Conservation (phyloP, 2,329 filamentous ascomycete species). For the Mycosphaerella arachidis region DNA sequence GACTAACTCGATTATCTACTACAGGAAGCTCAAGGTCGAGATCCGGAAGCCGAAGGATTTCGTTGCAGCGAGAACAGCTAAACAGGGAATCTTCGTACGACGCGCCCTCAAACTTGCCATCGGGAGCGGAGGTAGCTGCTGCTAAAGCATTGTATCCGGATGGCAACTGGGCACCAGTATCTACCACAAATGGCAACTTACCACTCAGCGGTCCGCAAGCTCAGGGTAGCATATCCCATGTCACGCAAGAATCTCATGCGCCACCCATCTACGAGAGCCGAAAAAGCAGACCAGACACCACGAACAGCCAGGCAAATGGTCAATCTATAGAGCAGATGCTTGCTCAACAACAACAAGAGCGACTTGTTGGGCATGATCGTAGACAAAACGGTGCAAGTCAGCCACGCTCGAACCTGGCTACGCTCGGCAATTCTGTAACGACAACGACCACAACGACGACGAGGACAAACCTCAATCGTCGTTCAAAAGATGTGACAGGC, state of each 20-base stretch:
- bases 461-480: neutral
- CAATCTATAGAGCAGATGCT: neutral
- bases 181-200: neutral
- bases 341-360: neutral
- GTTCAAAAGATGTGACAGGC: neutral
- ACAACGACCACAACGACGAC: neutral
- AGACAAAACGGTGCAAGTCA: neutral
- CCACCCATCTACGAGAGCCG: neutral
- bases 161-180: neutral
- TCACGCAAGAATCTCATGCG: neutral
- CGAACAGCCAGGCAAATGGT: neutral
- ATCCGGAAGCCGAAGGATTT: neutral
- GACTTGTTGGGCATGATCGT: neutral
- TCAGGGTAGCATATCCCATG: neutral
- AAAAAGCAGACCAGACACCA: neutral
- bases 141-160: slow-evolving; percentile 1
- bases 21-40: slow-evolving; percentile 1
- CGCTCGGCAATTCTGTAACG: neutral
- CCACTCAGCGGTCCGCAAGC: neutral
- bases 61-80: neutral
- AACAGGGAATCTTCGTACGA: neutral
- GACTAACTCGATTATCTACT: neutral
- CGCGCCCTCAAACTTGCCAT: neutral
- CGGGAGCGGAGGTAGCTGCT: neutral
- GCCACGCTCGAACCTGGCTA: neutral